Evolutionary conservation across 129 eudicot genomes (phyloP).

Genomic region (Sambucus nigra): DNA sequence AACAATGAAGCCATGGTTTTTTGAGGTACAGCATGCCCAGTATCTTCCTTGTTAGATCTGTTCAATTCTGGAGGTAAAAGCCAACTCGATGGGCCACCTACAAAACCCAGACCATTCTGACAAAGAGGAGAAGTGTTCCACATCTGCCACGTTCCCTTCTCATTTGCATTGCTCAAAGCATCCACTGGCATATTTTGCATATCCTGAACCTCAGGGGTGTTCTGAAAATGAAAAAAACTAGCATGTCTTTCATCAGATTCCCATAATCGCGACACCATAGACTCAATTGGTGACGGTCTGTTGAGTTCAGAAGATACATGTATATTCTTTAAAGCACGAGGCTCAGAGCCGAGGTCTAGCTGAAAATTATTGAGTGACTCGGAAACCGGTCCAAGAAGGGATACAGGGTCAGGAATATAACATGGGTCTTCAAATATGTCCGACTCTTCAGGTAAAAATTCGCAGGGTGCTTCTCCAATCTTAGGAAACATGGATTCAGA

Average conservation of each 20-base stretch:
- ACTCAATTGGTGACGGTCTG: conserved; percentile 81
- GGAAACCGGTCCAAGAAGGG: conserved; percentile 82
- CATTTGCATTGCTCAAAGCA: conserved; percentile 26
- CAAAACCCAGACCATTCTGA: no score
- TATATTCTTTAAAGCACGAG: conserved; percentile 26
- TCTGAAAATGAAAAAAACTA: conserved; percentile 31
- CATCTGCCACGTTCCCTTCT: conserved; percentile 72
- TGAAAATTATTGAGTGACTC: conserved; percentile 82
- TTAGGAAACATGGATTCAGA: conserved; percentile 43
- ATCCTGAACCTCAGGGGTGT: conserved; percentile 36
- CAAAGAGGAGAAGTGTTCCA: conserved; percentile 69
- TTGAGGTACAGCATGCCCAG: conserved; percentile 41
- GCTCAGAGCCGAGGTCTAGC: conserved; percentile 58
- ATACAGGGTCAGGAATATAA: conserved; percentile 73
- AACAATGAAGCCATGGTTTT: conserved; percentile 82
- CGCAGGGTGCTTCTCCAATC: conserved; percentile 29
- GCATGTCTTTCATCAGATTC: conserved; percentile 42
- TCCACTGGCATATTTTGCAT: conserved; percentile 16
- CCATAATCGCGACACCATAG: conserved; percentile 60
- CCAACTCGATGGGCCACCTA: no score
- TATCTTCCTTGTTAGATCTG: no score
- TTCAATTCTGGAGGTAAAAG: no score
- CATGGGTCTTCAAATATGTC: conserved; percentile 91
- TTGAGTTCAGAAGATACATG: conserved; percentile 31
- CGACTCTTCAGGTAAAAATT: conserved; percentile 54